phyloP scores from a whole-genome alignment of 768 basidiomycete species.

The Dacryopinax spathularia region DNA sequence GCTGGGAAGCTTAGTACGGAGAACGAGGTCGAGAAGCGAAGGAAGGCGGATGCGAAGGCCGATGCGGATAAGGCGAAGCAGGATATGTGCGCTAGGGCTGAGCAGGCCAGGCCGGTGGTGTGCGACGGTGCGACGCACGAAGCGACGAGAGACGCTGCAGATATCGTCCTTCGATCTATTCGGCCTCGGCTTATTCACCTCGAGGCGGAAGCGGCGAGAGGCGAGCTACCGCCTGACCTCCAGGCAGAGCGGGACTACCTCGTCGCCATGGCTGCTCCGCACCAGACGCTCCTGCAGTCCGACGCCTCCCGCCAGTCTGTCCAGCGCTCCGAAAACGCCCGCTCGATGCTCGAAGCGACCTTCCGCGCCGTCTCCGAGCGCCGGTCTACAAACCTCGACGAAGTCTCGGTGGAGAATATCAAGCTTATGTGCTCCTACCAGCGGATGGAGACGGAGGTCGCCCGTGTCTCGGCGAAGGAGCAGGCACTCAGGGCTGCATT shows the following conservation, averaged over 20 bases:
- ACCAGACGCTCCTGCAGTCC: constrained; percentile 50
- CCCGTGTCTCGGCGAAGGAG: constrained; percentile 50
- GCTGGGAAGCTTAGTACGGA: constrained; percentile 54
- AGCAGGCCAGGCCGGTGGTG: constrained; percentile 57
- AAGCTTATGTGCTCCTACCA: constrained; percentile 52
- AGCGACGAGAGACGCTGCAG: constrained; percentile 56
- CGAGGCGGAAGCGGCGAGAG: constrained; percentile 31
- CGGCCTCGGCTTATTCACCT: constrained; percentile 43
- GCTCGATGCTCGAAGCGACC: constrained; percentile 72
- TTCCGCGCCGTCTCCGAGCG: constrained; percentile 72
- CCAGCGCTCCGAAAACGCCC: constrained; percentile 57
- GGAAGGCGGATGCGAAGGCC: constrained; percentile 50
- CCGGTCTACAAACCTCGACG: constrained; percentile 64
- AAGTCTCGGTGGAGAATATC: constrained; percentile 50
- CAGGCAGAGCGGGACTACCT: constrained; percentile 60
- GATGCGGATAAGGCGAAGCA: constrained; percentile 62
- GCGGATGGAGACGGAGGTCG: constrained; percentile 55
- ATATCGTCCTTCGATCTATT: constrained; percentile 50
- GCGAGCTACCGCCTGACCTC: constrained; percentile 38
- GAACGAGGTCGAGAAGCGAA: constrained; percentile 48
- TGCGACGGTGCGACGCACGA: constrained; percentile 61
- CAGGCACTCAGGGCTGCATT: constrained; percentile 50
- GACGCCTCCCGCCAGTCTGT: constrained; percentile 44
- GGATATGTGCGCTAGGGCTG: constrained; percentile 57
- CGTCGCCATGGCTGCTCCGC: constrained; percentile 48